These are phyloP conservation scores for Vitis riparia DNA, from an alignment of 164 flowering plant genomes.

Conservation along the genomic window DNA sequence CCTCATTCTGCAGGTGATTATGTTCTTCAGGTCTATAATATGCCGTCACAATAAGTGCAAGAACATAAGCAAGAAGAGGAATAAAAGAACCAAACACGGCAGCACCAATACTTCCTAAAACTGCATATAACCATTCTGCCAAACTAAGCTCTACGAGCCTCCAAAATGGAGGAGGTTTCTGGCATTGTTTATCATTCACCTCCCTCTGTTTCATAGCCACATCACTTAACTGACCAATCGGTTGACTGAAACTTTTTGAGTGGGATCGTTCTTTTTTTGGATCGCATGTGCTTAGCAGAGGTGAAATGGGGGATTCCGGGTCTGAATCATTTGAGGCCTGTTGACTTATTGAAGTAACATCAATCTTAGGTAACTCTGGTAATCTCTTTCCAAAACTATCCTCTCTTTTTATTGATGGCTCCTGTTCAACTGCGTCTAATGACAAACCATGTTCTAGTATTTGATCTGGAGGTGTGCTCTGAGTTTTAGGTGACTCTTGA, in stretches of 20 bases:
- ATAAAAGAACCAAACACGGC: slow-evolving; percentile 96
- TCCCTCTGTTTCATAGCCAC: slow-evolving; percentile 38
- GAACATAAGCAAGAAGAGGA: slow-evolving; percentile 93
- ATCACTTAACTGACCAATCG: slow-evolving; percentile 61
- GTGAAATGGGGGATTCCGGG: slow-evolving; percentile 97
- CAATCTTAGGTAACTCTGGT: slow-evolving; percentile 87
- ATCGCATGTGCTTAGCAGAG: slow-evolving; percentile 81
- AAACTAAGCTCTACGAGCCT: slow-evolving; percentile 91
- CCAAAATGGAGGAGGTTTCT: slow-evolving; percentile 80
- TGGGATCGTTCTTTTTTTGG: slow-evolving; percentile 95
- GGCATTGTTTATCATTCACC: slow-evolving; percentile 37
- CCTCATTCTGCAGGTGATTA: slow-evolving; percentile 53
- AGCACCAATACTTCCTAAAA: slow-evolving; percentile 91
- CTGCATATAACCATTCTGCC: slow-evolving; percentile 98
- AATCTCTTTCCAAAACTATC: slow-evolving; percentile 95
- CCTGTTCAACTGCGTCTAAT: slow-evolving; percentile 60
- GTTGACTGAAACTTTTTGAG: slow-evolving; percentile 94
- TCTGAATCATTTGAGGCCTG: slow-evolving; percentile 72
- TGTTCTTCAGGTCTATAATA: slow-evolving; percentile 45
- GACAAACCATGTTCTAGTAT: slow-evolving; percentile 68
- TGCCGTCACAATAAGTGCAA: slow-evolving; percentile 65
- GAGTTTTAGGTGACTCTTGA: slow-evolving; percentile 71
- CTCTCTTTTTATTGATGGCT: slow-evolving; percentile 75
- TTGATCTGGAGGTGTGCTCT: slow-evolving; percentile 78
- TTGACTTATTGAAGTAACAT: slow-evolving; percentile 59